phyloP scores from a whole-genome alignment of 202 grass and related monocot genomes.

The Elaeis oleifera region DNA sequence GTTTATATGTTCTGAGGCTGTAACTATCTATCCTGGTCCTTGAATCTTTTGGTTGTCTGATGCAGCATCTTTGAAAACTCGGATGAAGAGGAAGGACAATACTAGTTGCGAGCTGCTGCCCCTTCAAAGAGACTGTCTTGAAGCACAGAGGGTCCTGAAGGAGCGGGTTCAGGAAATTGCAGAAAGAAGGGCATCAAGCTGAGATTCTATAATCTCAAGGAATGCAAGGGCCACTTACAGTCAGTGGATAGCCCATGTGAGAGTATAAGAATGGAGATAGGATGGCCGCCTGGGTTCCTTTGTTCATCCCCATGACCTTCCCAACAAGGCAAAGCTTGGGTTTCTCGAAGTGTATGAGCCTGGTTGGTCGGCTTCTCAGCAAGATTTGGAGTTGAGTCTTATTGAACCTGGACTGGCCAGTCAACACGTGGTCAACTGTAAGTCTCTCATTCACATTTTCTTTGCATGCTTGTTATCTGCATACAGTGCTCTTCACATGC shows the following conservation, averaged over 20 bases:
- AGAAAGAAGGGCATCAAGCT: slow-evolving; percentile 79
- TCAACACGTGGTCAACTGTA: no score
- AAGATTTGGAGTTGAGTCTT: slow-evolving; percentile 76
- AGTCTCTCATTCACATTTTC: no score
- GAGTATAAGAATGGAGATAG: slow-evolving; percentile 51
- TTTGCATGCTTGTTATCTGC: no score
- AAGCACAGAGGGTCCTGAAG: slow-evolving; percentile 87
- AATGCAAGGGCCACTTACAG: slow-evolving; percentile 59
- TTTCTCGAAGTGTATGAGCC: slow-evolving; percentile 90
- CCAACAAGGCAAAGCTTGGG: slow-evolving; percentile 78
- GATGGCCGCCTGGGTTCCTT: slow-evolving; percentile 79
- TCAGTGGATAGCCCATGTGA: slow-evolving; percentile 44
- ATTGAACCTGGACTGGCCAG: slow-evolving; percentile 19
- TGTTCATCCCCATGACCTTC: slow-evolving; percentile 94
- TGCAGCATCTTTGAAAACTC: slow-evolving; percentile 46
- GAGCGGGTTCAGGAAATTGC: slow-evolving; percentile 86
- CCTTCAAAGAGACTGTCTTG: slow-evolving; percentile 80
- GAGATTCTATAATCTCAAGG: slow-evolving; percentile 73
- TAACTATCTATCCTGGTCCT: not conserved
- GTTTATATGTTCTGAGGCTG: no score
- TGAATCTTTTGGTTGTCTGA: slow-evolving; percentile 26
- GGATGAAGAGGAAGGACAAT: slow-evolving; percentile 45
- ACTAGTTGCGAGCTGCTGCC: slow-evolving; percentile 48
- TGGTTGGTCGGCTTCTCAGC: slow-evolving; percentile 66
- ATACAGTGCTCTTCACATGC: no score